Conservation (phyloP, 2,329 filamentous ascomycete genomes). For the Fusarium brachygibbosum region DNA sequence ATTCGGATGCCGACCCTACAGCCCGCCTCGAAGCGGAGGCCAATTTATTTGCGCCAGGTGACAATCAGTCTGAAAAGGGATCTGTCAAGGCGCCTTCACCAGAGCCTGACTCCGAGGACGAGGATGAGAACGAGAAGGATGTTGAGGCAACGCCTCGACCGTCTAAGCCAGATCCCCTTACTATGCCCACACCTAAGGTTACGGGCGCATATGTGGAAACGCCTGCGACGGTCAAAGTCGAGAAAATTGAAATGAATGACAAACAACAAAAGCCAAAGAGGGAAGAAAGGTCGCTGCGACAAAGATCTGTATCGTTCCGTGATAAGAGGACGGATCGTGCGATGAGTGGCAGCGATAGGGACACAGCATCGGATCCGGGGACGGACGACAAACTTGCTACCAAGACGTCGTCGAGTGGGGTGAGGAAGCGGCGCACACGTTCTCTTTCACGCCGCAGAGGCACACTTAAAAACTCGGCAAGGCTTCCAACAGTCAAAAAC, state of each 20-base stretch:
- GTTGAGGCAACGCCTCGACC: slow-evolving; percentile 64
- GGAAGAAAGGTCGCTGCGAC: slow-evolving; percentile 27
- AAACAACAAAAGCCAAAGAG: slow-evolving; percentile 35
- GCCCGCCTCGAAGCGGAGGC: slow-evolving; percentile 70
- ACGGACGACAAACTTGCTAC: slow-evolving; percentile 46
- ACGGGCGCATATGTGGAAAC: slow-evolving; percentile 71
- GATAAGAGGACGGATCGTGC: slow-evolving; percentile 47
- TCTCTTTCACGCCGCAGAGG: slow-evolving; percentile 61
- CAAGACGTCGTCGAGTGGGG: slow-evolving; percentile 42
- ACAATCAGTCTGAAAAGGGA: slow-evolving; percentile 69
- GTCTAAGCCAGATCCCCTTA: slow-evolving; percentile 59
- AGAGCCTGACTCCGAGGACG: slow-evolving; percentile 51
- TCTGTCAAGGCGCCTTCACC: slow-evolving; percentile 66
- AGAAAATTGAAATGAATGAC: slow-evolving; percentile 48
- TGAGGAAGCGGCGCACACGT: slow-evolving; percentile 51
- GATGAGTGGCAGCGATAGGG: slow-evolving; percentile 43
- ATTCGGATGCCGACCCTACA: slow-evolving; percentile 67
- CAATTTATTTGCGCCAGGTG: slow-evolving; percentile 67
- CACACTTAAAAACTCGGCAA: slow-evolving; percentile 67
- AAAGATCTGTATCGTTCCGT: slow-evolving; percentile 42
- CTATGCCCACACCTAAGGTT: slow-evolving; percentile 67
- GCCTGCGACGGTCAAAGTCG: slow-evolving; percentile 61
- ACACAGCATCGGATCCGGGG: slow-evolving; percentile 53
- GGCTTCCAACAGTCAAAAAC: slow-evolving; percentile 67
- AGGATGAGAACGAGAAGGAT: slow-evolving; percentile 51